A percentile compares a stretch with the other conserved stretches of the same genome.
phyloP scores from a whole-genome alignment of 2,329 filamentous ascomycete genomes.

The Diaporthe citrichinensis region DNA sequence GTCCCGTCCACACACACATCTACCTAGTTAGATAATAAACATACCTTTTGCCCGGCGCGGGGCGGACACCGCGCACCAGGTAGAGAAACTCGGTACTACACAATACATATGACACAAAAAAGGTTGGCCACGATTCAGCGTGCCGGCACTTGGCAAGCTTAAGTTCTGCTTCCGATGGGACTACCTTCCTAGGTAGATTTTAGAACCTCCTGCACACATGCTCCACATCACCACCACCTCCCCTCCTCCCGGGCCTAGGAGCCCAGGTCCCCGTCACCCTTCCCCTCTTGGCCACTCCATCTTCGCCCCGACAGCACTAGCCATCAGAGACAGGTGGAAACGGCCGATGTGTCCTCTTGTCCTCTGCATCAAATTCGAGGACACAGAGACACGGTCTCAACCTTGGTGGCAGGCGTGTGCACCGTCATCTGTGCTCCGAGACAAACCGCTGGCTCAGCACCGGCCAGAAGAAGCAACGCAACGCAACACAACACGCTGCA shows the following conservation, averaged over 20 bases:
- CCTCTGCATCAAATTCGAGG: not conserved
- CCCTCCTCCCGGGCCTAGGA: constrained; percentile 1
- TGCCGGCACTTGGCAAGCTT: constrained; percentile 23
- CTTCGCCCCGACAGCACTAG: not conserved
- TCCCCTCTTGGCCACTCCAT: not conserved
- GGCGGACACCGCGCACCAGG: not conserved
- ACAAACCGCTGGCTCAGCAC: constrained; percentile 11
- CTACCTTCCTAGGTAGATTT: not conserved
- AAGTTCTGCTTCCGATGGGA: constrained; percentile 3
- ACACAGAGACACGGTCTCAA: constrained; percentile 26
- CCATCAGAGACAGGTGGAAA: not conserved
- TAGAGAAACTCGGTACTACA: constrained; percentile 13
- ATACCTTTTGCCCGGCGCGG: constrained; percentile 18
- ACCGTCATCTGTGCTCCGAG: constrained; percentile 19
- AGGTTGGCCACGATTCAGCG: constrained; percentile 30
- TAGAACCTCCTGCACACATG: not conserved
- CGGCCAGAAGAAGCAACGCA: constrained; percentile 13
- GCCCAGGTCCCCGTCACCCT: not conserved
- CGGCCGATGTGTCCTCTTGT: constrained; percentile 15
- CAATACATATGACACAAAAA: constrained; percentile 30
- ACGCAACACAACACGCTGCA: not conserved
- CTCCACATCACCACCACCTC: not conserved
- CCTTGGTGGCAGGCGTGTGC: constrained; percentile 1
- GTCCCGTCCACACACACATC: not conserved
- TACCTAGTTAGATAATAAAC: not conserved